Percentiles rank a stretch among this genome's conserved stretches.
Conservation (phyloP, 192 early-diverging fungal genomes). For the Spizellomyces punctatus region DNA sequence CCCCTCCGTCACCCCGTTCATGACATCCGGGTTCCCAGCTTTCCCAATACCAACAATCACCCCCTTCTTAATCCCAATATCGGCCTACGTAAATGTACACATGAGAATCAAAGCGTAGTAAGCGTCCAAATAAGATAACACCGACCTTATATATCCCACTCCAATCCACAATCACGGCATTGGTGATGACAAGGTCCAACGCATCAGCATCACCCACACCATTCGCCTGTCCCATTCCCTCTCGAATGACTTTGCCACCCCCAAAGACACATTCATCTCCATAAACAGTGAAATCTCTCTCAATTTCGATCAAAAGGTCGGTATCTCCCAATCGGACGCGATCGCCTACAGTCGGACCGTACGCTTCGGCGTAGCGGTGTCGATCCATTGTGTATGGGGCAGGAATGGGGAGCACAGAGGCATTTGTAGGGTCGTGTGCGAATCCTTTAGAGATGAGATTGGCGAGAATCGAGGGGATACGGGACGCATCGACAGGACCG, state of each 20-base stretch:
- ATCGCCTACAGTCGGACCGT: constrained; percentile 93
- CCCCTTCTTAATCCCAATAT: constrained; percentile 90
- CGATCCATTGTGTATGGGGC: constrained; percentile 72
- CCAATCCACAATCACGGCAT: constrained; percentile 89
- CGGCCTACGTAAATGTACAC: constrained; percentile 58
- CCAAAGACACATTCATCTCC: constrained; percentile 94
- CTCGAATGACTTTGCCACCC: constrained; percentile 87
- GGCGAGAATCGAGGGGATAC: constrained; percentile 55
- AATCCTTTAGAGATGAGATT: constrained; percentile 59
- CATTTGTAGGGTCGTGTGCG: constrained; percentile 50
- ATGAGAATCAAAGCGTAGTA: not conserved
- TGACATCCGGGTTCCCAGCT: constrained; percentile 96
- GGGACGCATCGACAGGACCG: constrained; percentile 65
- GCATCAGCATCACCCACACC: constrained; percentile 67
- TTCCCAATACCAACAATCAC: constrained; percentile 93
- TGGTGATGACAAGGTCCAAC: constrained; percentile 94
- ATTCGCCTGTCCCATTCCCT: constrained; percentile 92
- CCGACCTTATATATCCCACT: constrained; percentile 90
- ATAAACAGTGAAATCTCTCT: constrained; percentile 86
- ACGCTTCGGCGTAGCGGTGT: constrained; percentile 83
- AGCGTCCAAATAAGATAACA: not conserved
- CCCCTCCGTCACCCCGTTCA: constrained; percentile 86
- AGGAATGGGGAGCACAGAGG: constrained; percentile 45
- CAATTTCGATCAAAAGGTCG: constrained; percentile 80
- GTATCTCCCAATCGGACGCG: constrained; percentile 86